A percentile compares a stretch with the other conserved stretches of the same genome.
Conservation (phyloP, 352 stramenopile species). For the Globisporangium paddicum region DNA sequence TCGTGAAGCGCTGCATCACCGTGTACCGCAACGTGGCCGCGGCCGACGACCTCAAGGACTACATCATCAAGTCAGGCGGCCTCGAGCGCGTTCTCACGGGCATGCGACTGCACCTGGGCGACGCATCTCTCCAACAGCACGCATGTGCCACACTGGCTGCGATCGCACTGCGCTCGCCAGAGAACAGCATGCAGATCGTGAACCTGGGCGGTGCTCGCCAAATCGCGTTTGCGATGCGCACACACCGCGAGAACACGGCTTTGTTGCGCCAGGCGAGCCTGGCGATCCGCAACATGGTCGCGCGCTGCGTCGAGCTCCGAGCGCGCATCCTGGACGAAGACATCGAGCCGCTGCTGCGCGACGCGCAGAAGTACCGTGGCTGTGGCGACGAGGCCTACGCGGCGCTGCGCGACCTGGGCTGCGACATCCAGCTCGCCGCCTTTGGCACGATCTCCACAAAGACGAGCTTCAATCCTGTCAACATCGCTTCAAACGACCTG, state of each 20-base stretch:
- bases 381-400: conserved; percentile 80
- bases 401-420: conserved; percentile 66
- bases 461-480: conserved; percentile 62
- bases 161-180: conserved; percentile 58
- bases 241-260: conserved; percentile 32
- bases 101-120: conserved; percentile 45
- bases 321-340: conserved; percentile 57
- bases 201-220: conserved; percentile 36
- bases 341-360: conserved; percentile 55
- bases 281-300: conserved; percentile 77
- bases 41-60: conserved; percentile 63
- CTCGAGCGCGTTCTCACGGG: conserved; percentile 44
- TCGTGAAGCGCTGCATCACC: conserved; percentile 63
- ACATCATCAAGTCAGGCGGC: conserved; percentile 50
- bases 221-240: conserved; percentile 55
- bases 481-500: conserved; percentile 52
- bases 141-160: conserved; percentile 71
- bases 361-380: conserved; percentile 53
- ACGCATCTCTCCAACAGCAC: conserved; percentile 62
- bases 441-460: conserved; percentile 36
- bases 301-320: conserved; percentile 51
- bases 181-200: conserved; percentile 55
- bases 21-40: conserved; percentile 73
- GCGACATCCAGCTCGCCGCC: conserved; percentile 58
- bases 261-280: conserved; percentile 73